Evolutionary conservation across 176 grass and related monocot genomes (phyloP).

Genomic region (Hyparrhenia diplandra): DNA sequence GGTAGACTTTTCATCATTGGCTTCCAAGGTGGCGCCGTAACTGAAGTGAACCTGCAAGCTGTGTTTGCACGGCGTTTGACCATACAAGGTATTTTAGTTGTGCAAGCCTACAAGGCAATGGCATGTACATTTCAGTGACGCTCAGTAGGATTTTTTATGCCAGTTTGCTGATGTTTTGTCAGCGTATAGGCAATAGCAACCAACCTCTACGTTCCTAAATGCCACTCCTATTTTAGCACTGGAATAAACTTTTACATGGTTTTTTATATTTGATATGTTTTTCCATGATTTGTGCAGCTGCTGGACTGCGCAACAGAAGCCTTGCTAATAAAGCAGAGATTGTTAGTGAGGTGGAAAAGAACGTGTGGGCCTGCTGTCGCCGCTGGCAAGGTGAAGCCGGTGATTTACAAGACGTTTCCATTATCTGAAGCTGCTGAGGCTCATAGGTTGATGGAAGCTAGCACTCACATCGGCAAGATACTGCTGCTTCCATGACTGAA

Average conservation of each 20-base stretch:
- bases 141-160: not conserved
- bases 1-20: conserved; percentile 89
- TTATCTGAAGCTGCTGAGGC: conserved; percentile 71
- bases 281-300: conserved; percentile 42
- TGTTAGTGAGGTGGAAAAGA: conserved; percentile 66
- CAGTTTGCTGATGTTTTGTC: not conserved
- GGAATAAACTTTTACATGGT: not conserved
- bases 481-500: conserved; percentile 55
- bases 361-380: conserved; percentile 73
- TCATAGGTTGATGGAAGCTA: conserved; percentile 74
- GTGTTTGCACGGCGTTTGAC: conserved; percentile 67
- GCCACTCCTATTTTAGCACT: not conserved
- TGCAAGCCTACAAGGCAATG: no score
- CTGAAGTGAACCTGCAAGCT: conserved; percentile 55
- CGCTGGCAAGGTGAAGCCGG: conserved; percentile 65
- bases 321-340: conserved; percentile 67
- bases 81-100: conserved; percentile 64
- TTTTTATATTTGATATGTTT: no score
- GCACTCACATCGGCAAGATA: conserved; percentile 86
- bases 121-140: not conserved
- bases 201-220: no score
- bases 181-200: no score
- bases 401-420: conserved; percentile 60
- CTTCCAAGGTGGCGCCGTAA: conserved; percentile 51
- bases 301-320: conserved; percentile 63